Evolutionary conservation across 129 eudicot genomes (phyloP).

Genomic region (Ambrosia artemisiifolia): DNA sequence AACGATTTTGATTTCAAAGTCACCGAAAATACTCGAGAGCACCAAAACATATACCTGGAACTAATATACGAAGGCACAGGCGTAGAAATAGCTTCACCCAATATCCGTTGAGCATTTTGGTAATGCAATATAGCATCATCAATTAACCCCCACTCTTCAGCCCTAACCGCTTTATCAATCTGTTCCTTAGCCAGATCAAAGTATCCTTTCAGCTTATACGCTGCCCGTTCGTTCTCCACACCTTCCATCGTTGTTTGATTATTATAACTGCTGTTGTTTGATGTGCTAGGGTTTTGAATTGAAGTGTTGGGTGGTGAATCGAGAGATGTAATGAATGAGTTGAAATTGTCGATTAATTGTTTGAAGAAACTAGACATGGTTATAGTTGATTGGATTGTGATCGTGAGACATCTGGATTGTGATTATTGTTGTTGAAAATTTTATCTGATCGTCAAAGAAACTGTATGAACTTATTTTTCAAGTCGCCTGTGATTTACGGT

Average conservation of each 20-base stretch:
- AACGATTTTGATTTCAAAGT: not conserved
- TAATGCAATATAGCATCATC: constrained; percentile 76
- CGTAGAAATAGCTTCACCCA: constrained; percentile 68
- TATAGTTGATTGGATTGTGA: constrained; percentile 3
- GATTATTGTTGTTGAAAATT: constrained; percentile 10
- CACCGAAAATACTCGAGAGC: not conserved
- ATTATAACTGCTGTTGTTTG: constrained; percentile 9
- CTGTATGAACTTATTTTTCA: not conserved
- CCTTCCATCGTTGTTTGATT: constrained; percentile 55
- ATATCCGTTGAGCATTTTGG: constrained; percentile 60
- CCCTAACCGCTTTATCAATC: constrained; percentile 86
- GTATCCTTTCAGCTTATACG: constrained; percentile 89
- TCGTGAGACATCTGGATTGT: constrained; percentile 16
- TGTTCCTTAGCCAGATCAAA: constrained; percentile 79
- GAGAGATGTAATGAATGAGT: constrained; percentile 50
- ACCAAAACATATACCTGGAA: constrained; percentile 44
- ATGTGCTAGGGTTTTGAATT: constrained; percentile 42
- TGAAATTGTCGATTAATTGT: constrained; percentile 46
- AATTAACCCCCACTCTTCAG: constrained; percentile 92
- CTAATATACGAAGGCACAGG: constrained; percentile 87
- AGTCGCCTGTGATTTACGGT: not conserved
- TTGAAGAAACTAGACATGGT: constrained; percentile 56
- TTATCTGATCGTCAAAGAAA: not conserved
- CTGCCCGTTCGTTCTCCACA: constrained; percentile 70
- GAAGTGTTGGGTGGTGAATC: constrained; percentile 34